Conservation (phyloP, 2,329 filamentous ascomycete species). For the Alternaria metachromatica region DNA sequence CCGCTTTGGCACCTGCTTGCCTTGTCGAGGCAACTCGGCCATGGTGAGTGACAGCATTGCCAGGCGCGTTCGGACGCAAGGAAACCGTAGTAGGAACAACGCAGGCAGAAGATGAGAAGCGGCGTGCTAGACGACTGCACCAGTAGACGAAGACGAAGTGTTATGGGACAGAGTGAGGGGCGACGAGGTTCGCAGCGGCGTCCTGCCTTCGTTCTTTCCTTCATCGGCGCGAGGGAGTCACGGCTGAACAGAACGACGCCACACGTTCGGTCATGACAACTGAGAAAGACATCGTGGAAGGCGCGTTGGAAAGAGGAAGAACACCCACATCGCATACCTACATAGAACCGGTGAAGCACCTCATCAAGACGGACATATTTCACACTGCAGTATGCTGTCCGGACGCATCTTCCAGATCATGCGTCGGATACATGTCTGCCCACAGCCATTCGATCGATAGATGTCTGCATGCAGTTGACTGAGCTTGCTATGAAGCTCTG, state of each 20-base stretch:
- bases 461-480: not conserved
- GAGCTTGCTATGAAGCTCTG: not conserved
- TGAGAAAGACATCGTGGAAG: not conserved
- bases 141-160: not conserved
- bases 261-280: not conserved
- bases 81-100: not conserved
- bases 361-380: not conserved
- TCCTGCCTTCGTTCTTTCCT: conserved; percentile 22
- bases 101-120: not conserved
- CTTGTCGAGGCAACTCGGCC: conserved; percentile 16
- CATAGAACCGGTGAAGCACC: not conserved
- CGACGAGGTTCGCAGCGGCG: conserved; percentile 14
- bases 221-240: conserved; percentile 16
- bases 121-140: not conserved
- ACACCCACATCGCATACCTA: not conserved
- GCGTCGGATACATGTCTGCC: not conserved
- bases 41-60: conserved; percentile 8
- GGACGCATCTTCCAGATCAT: not conserved
- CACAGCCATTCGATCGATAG: not conserved
- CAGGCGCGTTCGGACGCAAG: not conserved
- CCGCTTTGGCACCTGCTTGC: conserved; percentile 7
- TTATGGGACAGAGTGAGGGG: not conserved
- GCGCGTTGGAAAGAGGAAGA: not conserved
- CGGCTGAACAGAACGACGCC: conserved; percentile 7
- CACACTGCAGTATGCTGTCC: not conserved